A percentile compares a stretch with the other conserved stretches of the same genome.
Evolutionary conservation across 495 filamentous ascomycete genomes (phyloP).

Genomic region (Annulohypoxylon stygium): DNA sequence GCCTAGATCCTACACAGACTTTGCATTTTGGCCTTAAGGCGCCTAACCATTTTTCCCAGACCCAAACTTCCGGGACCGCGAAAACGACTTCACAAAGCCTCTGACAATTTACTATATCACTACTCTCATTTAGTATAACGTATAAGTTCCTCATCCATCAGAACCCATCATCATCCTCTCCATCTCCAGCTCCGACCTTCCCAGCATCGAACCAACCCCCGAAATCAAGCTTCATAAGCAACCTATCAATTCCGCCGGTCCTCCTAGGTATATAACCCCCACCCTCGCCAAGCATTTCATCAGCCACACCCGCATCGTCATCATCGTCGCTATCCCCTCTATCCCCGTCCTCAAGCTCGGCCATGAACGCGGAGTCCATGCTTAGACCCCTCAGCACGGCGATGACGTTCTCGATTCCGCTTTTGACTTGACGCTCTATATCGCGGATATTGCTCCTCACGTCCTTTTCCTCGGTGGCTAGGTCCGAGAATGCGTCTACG

Average conservation of each 20-base stretch:
- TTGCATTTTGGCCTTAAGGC: background rate
- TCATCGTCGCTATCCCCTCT: slow-evolving; percentile 34
- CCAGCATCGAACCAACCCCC: slow-evolving; percentile 59
- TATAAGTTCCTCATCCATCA: background rate
- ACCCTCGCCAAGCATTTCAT: slow-evolving; percentile 47
- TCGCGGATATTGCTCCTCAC: slow-evolving; percentile 69
- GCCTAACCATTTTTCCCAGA: background rate
- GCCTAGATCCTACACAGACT: background rate
- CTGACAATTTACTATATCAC: background rate
- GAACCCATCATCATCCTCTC: slow-evolving; percentile 35
- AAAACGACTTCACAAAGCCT: background rate
- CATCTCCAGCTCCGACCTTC: slow-evolving; percentile 36
- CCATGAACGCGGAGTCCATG: slow-evolving; percentile 44
- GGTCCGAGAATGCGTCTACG: slow-evolving; percentile 77
- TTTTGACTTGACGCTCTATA: slow-evolving; percentile 65
- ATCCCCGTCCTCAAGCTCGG: slow-evolving; percentile 50
- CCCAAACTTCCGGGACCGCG: background rate
- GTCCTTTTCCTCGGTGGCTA: slow-evolving; percentile 74
- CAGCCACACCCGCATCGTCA: slow-evolving; percentile 27
- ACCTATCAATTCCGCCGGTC: slow-evolving; percentile 78
- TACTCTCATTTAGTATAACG: background rate
- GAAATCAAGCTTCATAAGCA: slow-evolving; percentile 91
- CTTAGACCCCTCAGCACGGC: slow-evolving; percentile 59
- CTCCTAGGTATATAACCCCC: slow-evolving; percentile 71
- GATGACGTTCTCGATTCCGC: slow-evolving; percentile 73